phyloP scores from a whole-genome alignment of 192 early-diverging fungal genomes.

The Geranomyces michiganensis region DNA sequence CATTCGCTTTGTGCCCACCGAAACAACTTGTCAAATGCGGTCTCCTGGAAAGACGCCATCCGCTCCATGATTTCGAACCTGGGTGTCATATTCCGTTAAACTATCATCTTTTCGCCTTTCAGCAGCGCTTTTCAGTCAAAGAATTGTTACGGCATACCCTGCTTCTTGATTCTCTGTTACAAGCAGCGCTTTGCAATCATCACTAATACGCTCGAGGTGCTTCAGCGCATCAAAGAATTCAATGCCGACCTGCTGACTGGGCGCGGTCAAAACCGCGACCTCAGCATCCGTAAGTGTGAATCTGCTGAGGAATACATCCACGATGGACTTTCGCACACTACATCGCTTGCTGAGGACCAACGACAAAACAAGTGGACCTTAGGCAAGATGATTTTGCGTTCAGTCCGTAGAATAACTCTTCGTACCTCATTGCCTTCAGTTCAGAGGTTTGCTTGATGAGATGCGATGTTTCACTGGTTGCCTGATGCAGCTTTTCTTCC shows the following conservation, averaged over 20 bases:
- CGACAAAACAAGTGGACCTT: no score
- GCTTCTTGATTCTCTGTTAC: conserved; percentile 76
- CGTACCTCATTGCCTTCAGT: conserved; percentile 67
- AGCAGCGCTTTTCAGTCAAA: not conserved
- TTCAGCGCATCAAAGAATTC: conserved; percentile 74
- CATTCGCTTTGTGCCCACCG: conserved; percentile 75
- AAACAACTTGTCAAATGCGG: conserved; percentile 74
- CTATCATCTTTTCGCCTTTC: no score
- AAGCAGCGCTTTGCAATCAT: conserved; percentile 72
- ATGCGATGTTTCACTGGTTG: conserved; percentile 60
- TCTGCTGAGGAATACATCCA: conserved; percentile 67
- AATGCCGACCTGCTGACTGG: conserved; percentile 50
- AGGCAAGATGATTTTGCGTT: not conserved
- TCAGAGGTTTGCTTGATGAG: conserved; percentile 68
- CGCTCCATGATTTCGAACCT: conserved; percentile 79
- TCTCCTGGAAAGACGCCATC: conserved; percentile 69
- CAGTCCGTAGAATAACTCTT: no score
- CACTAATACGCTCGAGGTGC: conserved; percentile 68
- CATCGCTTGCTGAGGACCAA: conserved; percentile 50
- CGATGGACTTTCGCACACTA: conserved; percentile 56
- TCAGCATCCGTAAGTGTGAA: conserved; percentile 76
- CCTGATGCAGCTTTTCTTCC: conserved; percentile 55
- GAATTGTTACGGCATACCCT: conserved; percentile 54
- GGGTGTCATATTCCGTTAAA: no score
- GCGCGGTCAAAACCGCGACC: conserved; percentile 59